Percentiles rank a stretch among this genome's conserved stretches.
phyloP scores from a whole-genome alignment of 1,139 yeast genomes.

The Saccharomycopsis hybrid region DNA sequence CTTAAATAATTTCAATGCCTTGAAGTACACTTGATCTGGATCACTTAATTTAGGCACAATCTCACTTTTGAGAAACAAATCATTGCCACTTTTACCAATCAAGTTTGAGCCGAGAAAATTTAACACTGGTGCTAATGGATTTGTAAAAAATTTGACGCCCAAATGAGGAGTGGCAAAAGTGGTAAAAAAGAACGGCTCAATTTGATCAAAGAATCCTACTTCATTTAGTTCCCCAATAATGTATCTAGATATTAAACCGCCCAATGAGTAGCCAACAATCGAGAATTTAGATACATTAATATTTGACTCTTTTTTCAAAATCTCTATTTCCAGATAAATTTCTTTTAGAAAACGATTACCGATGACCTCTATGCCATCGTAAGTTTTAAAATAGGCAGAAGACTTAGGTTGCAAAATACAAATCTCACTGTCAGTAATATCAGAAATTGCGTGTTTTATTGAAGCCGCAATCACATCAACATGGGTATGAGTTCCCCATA shows the following conservation, averaged over 20 bases:
- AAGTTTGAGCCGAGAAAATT: slow-evolving; percentile 56
- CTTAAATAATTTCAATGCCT: slow-evolving; percentile 53
- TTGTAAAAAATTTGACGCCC: slow-evolving; percentile 50
- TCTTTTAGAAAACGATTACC: slow-evolving; percentile 67
- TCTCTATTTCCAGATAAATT: slow-evolving; percentile 48
- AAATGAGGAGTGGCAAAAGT: slow-evolving; percentile 92
- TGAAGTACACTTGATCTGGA: slow-evolving; percentile 42
- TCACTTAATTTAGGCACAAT: slow-evolving; percentile 50
- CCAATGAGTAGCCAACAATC: slow-evolving; percentile 74
- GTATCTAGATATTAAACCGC: slow-evolving; percentile 73
- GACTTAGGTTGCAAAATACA: slow-evolving; percentile 59
- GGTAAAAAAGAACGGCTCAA: slow-evolving; percentile 60
- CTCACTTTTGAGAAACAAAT: slow-evolving; percentile 53
- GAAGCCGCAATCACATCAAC: slow-evolving; percentile 17
- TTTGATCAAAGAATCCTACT: slow-evolving; percentile 47
- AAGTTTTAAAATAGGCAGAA: slow-evolving; percentile 72
- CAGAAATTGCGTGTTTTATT: slow-evolving; percentile 14
- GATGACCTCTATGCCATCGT: slow-evolving; percentile 74
- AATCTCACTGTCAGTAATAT: slow-evolving; percentile 36
- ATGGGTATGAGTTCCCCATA: slow-evolving; percentile 36
- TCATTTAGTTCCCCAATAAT: slow-evolving; percentile 63
- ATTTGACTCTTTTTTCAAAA: slow-evolving; percentile 36
- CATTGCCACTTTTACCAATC: slow-evolving; percentile 69
- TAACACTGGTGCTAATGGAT: slow-evolving; percentile 31
- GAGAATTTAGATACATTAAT: slow-evolving; percentile 49